Evolutionary conservation across 495 filamentous ascomycete genomes (phyloP).

Genomic region (Aspergillus sparsus): DNA sequence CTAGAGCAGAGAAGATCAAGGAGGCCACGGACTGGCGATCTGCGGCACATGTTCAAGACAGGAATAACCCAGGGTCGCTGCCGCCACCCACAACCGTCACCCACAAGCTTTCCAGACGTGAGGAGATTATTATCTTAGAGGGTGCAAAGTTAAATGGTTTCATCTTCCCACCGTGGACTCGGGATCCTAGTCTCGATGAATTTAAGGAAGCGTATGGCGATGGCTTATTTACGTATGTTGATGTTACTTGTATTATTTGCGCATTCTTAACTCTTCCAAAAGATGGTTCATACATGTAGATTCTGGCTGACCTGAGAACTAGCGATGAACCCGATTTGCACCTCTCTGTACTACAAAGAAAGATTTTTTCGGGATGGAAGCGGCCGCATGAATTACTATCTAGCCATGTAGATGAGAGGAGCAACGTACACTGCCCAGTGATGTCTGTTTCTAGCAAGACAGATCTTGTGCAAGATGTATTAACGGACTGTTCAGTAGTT

Average conservation of each 20-base stretch:
- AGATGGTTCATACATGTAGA: too few relatives aligned
- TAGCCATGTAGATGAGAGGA: conserved; percentile 13
- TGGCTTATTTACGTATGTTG: conserved; percentile 56
- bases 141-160: conserved; percentile 77
- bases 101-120: conserved; percentile 65
- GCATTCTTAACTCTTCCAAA: conserved; percentile 27
- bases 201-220: conserved; percentile 49
- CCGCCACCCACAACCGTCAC: conserved; percentile 48
- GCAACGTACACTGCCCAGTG: conserved; percentile 31
- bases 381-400: conserved; percentile 61
- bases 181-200: conserved; percentile 52
- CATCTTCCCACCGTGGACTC: conserved; percentile 79
- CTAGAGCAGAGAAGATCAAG: conserved; percentile 74
- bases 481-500: conserved; percentile 95
- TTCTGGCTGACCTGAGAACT: conserved; percentile 4
- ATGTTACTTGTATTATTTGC: not conserved
- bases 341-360: conserved; percentile 69
- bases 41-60: conserved; percentile 24
- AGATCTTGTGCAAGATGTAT: conserved; percentile 90
- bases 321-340: conserved; percentile 69
- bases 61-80: conserved; percentile 12
- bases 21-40: conserved; percentile 36
- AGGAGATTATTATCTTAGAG: conserved; percentile 76
- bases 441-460: conserved; percentile 58
- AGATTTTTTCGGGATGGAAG: conserved; percentile 79